phyloP scores from a whole-genome alignment of 78 protist species.

The Trichosphaerium sp. region DNA sequence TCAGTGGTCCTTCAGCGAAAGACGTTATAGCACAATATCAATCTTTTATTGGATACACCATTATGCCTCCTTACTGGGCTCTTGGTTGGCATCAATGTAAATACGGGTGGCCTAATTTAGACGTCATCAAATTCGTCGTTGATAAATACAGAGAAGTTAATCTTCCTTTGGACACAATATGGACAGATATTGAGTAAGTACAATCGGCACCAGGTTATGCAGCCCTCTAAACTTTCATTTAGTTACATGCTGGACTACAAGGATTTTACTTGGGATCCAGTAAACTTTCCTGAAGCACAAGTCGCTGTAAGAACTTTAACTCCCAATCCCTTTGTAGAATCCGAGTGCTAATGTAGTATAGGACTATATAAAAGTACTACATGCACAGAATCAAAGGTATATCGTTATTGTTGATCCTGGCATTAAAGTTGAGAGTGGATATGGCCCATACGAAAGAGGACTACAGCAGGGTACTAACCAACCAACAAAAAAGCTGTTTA shows the following conservation, averaged over 20 bases:
- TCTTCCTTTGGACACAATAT: constrained; percentile 62
- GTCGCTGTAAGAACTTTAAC: not conserved
- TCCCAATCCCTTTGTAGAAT: too few species aligned
- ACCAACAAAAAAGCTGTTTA: too few species aligned
- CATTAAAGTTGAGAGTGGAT: constrained; percentile 11
- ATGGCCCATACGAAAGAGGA: constrained; percentile 18
- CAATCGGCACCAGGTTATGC: too few species aligned
- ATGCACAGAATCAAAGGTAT: constrained; percentile 41
- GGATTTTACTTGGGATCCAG: constrained; percentile 63
- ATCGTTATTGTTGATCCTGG: constrained; percentile 72
- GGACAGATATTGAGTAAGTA: constrained; percentile 65
- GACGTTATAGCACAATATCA: constrained; percentile 53
- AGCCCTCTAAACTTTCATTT: constrained; percentile 2
- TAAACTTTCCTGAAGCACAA: constrained; percentile 15
- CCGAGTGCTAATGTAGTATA: too few species aligned
- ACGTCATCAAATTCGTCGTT: constrained; percentile 38
- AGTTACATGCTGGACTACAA: constrained; percentile 49
- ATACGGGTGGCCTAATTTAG: constrained; percentile 55
- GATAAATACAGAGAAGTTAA: constrained; percentile 1
- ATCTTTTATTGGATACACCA: constrained; percentile 45
- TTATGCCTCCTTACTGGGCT: constrained; percentile 62
- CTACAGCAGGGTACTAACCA: not conserved
- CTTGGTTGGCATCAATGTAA: constrained; percentile 70
- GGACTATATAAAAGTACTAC: constrained; percentile 21
- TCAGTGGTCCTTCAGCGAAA: constrained; percentile 56